Evolutionary conservation across 75 land plant species (phyloP).

Genomic region (Cryptomeria japonica): DNA sequence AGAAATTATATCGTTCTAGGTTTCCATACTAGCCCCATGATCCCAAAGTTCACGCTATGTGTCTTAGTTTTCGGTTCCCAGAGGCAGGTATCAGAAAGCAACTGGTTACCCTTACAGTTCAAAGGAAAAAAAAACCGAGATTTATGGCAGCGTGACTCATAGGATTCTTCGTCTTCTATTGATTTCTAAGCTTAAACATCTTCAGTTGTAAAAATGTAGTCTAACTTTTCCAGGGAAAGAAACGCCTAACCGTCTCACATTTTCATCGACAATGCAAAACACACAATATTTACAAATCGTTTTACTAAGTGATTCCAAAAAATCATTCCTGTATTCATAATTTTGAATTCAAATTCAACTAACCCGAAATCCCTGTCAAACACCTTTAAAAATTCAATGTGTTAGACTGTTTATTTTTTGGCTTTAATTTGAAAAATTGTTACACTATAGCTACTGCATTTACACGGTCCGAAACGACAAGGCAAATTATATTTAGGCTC

Average conservation of each 20-base stretch:
- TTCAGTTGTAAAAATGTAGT: not conserved
- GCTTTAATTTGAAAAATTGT: not conserved
- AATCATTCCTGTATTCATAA: not conserved
- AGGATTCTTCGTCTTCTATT: not conserved
- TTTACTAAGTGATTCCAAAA: not conserved
- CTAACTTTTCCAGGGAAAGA: not conserved
- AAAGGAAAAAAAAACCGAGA: not conserved
- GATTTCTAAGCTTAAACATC: not conserved
- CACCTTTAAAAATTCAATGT: too few relatives aligned
- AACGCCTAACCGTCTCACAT: not conserved
- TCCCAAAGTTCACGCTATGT: not conserved
- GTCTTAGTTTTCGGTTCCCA: not conserved
- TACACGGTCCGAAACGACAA: not conserved
- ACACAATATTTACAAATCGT: not conserved
- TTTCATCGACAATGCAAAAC: not conserved
- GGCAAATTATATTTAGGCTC: not conserved
- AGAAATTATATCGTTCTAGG: not conserved
- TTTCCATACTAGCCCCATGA: not conserved
- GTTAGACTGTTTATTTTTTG: not conserved
- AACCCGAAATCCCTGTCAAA: not conserved
- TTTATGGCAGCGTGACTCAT: too few relatives aligned
- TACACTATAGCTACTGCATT: not conserved
- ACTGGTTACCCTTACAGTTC: not conserved
- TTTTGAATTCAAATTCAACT: not conserved
- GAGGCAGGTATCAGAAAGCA: not conserved